phyloP scores from a whole-genome alignment of 2,329 filamentous ascomycete species.

The Xylariaceae sp. region DNA sequence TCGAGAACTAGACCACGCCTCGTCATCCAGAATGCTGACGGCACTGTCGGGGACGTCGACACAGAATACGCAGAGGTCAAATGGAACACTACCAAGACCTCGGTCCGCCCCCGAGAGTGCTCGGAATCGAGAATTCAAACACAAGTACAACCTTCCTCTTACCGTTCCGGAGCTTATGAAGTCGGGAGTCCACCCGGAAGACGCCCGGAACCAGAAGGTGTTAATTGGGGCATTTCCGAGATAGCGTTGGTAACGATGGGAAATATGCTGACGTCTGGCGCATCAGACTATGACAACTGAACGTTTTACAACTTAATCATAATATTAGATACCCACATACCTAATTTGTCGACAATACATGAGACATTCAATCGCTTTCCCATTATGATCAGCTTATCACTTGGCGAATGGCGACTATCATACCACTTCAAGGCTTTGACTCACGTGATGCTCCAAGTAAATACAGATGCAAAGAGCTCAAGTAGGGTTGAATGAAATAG shows the following conservation, averaged over 20 bases:
- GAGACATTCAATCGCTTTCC: no score
- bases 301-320: no score
- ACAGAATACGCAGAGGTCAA: not conserved
- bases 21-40: constrained; percentile 1
- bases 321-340: no score
- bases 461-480: no score
- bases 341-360: no score
- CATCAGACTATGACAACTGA: no score
- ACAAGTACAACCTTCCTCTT: constrained; percentile 16
- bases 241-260: not conserved
- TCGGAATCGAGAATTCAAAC: not conserved
- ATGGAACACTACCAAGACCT: not conserved
- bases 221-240: constrained; percentile 17
- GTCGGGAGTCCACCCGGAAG: constrained; percentile 16
- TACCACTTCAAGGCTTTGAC: no score
- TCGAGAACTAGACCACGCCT: constrained; percentile 1
- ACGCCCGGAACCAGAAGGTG: constrained; percentile 19
- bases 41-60: constrained; percentile 1
- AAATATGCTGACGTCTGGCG: no score
- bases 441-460: no score
- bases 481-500: no score
- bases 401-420: no score
- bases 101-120: constrained; percentile 1
- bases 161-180: constrained; percentile 14
- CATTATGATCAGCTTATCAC: no score